These are phyloP conservation scores for Antarctomyces pellizariae DNA, from an alignment of 495 filamentous ascomycete species.

Conservation along the genomic window DNA sequence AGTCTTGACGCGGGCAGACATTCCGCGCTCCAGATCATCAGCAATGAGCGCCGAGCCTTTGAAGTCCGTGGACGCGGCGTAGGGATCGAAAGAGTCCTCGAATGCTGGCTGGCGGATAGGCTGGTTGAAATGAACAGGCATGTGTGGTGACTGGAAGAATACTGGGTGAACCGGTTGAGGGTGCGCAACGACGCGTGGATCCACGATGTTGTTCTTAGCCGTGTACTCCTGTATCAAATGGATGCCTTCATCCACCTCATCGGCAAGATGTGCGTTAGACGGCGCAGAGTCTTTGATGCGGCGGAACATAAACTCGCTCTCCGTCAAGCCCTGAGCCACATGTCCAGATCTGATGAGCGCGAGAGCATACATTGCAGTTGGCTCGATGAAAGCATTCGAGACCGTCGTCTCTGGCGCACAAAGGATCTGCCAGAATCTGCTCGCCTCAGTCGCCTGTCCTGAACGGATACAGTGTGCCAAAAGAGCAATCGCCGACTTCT, in stretches of 20 bases:
- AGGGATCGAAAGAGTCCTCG: slow-evolving; percentile 74
- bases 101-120: slow-evolving; percentile 16
- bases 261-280: slow-evolving; percentile 27
- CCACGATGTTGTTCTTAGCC: slow-evolving; percentile 24
- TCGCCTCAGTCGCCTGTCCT: slow-evolving; percentile 51
- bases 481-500: slow-evolving; percentile 54
- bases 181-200: slow-evolving; percentile 18
- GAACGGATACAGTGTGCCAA: slow-evolving; percentile 64
- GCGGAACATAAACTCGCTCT: slow-evolving; percentile 62
- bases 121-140: not conserved
- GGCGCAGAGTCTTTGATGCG: slow-evolving; percentile 38
- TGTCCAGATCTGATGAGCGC: slow-evolving; percentile 61
- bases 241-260: slow-evolving; percentile 70
- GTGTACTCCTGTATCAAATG: slow-evolving; percentile 66
- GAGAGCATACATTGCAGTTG: slow-evolving; percentile 65
- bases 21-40: slow-evolving; percentile 52
- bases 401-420: slow-evolving; percentile 30
- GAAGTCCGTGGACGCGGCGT: slow-evolving; percentile 72
- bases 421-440: slow-evolving; percentile 53
- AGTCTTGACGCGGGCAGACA: slow-evolving; percentile 36
- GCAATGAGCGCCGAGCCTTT: slow-evolving; percentile 76
- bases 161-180: slow-evolving; percentile 17
- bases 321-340: slow-evolving; percentile 46
- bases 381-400: slow-evolving; percentile 51
- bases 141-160: slow-evolving; percentile 12